Evolutionary conservation across 2,329 filamentous ascomycete species (phyloP).

Genomic region (Talaromyces sp.): DNA sequence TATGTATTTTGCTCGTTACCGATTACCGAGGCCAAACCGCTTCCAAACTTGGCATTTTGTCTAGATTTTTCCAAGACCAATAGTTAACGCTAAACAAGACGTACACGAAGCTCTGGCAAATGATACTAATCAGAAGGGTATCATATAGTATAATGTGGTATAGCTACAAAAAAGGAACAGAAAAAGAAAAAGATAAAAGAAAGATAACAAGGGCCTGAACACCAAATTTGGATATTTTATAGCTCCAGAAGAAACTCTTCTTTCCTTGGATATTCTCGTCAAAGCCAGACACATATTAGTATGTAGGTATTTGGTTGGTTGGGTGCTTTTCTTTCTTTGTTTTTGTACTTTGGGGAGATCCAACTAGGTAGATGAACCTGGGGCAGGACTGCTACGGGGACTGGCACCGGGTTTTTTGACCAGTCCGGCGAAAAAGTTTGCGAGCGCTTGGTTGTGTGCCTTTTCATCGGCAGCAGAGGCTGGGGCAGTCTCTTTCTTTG

Average conservation of each 20-base stretch:
- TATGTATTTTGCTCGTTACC: neutral
- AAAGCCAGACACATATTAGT: neutral
- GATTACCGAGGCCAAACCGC: too few relatives aligned
- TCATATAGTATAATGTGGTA: constrained; percentile 12
- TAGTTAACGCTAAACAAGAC: neutral
- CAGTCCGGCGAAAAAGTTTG: constrained; percentile 56
- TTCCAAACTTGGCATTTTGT: neutral
- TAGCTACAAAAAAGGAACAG: constrained; percentile 10
- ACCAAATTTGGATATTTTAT: neutral
- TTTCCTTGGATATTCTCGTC: neutral
- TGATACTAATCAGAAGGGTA: constrained; percentile 14
- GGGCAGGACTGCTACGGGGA: constrained; percentile 33
- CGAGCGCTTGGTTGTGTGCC: constrained; percentile 55
- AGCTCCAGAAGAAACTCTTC: neutral
- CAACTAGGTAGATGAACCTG: constrained; percentile 2
- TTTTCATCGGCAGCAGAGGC: constrained; percentile 40
- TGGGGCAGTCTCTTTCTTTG: constrained; percentile 29
- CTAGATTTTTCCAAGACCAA: neutral
- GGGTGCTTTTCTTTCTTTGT: neutral
- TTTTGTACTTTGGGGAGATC: neutral
- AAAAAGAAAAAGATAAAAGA: neutral
- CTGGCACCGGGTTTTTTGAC: constrained; percentile 47
- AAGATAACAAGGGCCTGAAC: neutral
- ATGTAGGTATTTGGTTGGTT: neutral
- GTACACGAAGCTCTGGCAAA: neutral